phyloP scores from a whole-genome alignment of 768 basidiomycete genomes.

The Lactarius sanguifluus region DNA sequence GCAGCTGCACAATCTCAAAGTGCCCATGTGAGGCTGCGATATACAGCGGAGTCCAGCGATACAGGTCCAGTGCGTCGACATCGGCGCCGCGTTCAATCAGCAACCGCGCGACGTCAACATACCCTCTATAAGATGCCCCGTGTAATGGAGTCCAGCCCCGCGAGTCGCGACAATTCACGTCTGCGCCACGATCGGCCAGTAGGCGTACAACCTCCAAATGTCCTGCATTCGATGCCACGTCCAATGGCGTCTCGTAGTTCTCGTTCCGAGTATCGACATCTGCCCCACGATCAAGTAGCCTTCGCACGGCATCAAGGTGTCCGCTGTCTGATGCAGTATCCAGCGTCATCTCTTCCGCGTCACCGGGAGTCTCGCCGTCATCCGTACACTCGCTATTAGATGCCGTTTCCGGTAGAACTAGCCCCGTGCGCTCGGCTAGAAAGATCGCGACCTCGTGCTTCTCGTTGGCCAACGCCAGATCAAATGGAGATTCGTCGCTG shows the following conservation, averaged over 20 bases:
- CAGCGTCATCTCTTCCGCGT: neutral
- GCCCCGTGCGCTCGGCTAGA: neutral
- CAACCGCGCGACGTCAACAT: neutral
- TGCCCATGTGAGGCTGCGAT: rapidly evolving
- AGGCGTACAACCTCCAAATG: neutral
- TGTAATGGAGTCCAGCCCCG: neutral
- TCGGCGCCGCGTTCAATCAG: neutral
- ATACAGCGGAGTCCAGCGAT: neutral
- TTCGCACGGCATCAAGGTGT: neutral
- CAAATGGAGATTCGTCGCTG: neutral
- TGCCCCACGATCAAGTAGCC: neutral
- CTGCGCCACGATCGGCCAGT: neutral
- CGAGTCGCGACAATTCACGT: neutral
- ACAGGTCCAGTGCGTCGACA: neutral
- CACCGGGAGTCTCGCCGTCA: neutral
- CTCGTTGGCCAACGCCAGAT: neutral
- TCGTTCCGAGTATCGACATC: neutral
- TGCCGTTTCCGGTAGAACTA: neutral
- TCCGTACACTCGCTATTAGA: neutral
- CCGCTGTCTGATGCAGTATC: neutral
- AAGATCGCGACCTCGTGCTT: neutral
- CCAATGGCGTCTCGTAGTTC: neutral
- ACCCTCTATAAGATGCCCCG: neutral
- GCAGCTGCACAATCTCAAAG: neutral
- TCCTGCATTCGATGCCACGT: neutral